phyloP scores from a whole-genome alignment of 192 early-diverging fungal genomes.

The Backusella parvicylindrica region DNA sequence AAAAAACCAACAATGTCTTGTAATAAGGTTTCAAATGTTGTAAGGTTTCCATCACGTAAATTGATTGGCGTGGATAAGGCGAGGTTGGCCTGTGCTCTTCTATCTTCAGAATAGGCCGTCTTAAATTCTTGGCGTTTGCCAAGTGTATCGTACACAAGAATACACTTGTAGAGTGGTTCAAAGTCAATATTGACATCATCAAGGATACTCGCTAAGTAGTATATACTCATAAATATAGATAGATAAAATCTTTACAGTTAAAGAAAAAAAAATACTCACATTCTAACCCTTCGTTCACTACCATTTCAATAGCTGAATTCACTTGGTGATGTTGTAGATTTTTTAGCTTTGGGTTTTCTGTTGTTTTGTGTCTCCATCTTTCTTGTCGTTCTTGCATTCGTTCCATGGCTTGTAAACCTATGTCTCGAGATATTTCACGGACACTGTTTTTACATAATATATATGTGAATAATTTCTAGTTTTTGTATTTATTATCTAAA shows the following conservation, averaged over 20 bases:
- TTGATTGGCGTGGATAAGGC: constrained; percentile 74
- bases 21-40: constrained; percentile 69
- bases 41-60: constrained; percentile 61
- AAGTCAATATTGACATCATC: constrained; percentile 84
- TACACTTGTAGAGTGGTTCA: constrained; percentile 91
- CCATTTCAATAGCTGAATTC: constrained; percentile 78
- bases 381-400: constrained; percentile 71
- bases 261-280: constrained; percentile 33
- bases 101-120: constrained; percentile 84
- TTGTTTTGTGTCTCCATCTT: constrained; percentile 45
- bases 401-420: constrained; percentile 84
- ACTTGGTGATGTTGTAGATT: constrained; percentile 53
- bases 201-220: constrained; percentile 51
- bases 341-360: constrained; percentile 43
- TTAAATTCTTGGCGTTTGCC: constrained; percentile 86
- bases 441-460: constrained; percentile 45
- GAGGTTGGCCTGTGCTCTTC: constrained; percentile 84
- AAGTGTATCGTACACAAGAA: constrained; percentile 94
- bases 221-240: background rate
- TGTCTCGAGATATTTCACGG: constrained; percentile 73
- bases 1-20: constrained; percentile 96
- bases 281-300: constrained; percentile 81
- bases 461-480: background rate
- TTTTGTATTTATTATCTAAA: background rate
- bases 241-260: background rate